These are phyloP conservation scores for Oryza rufipogon DNA, from an alignment of 176 grass and related monocot genomes.

Conservation along the genomic window DNA sequence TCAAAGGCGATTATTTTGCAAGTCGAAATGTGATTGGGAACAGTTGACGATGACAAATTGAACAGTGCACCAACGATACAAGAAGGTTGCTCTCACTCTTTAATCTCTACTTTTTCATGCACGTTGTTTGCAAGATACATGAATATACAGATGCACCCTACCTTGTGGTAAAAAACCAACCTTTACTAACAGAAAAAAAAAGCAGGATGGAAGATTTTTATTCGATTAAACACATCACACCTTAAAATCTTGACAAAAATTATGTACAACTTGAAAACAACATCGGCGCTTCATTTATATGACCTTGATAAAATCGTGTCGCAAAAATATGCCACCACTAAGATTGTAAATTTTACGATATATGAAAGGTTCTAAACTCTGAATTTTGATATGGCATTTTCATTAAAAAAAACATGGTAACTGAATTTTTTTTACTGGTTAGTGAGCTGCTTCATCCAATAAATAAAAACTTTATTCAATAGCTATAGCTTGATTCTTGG, in stretches of 20 bases:
- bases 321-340: no score
- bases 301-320: no score
- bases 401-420: no score
- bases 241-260: not conserved
- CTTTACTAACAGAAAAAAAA: not conserved
- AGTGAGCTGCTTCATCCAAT: not conserved
- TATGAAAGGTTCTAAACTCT: no score
- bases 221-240: not conserved
- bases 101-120: not conserved
- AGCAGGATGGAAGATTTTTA: not conserved
- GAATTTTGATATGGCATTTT: no score
- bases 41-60: constrained; percentile 26
- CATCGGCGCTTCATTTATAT: not conserved
- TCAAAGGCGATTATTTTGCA: not conserved
- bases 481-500: not conserved
- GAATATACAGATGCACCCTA: not conserved
- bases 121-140: constrained; percentile 7
- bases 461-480: not conserved
- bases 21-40: constrained; percentile 29
- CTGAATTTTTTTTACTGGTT: no score
- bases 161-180: not conserved
- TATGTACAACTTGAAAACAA: not conserved
- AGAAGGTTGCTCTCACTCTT: not conserved
- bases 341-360: no score
- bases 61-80: not conserved